Evolutionary conservation across 257 asterid genomes (phyloP).

Genomic region (Perilla frutescens): DNA sequence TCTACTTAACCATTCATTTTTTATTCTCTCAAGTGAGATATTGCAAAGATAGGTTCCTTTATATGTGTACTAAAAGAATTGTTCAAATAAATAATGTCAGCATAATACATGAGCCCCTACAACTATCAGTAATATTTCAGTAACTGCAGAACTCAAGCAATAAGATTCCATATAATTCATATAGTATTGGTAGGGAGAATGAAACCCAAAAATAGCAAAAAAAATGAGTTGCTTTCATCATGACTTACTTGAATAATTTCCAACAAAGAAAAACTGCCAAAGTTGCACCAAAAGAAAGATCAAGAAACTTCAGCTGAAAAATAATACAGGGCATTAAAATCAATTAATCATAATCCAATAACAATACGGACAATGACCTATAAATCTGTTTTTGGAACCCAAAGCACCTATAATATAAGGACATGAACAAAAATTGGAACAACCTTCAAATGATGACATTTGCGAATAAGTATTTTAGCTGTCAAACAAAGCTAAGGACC

Average conservation of each 20-base stretch:
- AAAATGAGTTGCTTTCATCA: slow-evolving; percentile 20
- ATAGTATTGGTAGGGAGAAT: neutral
- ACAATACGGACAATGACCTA: neutral
- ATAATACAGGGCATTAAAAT: slow-evolving; percentile 32
- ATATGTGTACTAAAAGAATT: too few species aligned
- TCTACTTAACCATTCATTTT: too few species aligned
- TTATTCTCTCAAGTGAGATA: too few species aligned
- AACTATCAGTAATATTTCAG: slow-evolving; percentile 25
- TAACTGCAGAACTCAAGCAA: neutral
- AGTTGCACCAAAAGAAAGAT: slow-evolving; percentile 93
- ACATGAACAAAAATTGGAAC: slow-evolving; percentile 58
- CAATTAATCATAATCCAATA: slow-evolving; percentile 48
- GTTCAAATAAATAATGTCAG: too few species aligned
- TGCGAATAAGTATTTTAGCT: slow-evolving; percentile 94
- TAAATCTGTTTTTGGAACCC: slow-evolving; percentile 1
- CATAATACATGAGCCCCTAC: too few species aligned
- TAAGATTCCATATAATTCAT: neutral
- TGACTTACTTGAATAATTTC: slow-evolving; percentile 89
- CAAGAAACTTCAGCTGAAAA: slow-evolving; percentile 48
- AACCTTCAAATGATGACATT: slow-evolving; percentile 93
- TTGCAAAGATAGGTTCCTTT: too few species aligned
- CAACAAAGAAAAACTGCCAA: slow-evolving; percentile 82
- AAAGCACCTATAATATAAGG: slow-evolving; percentile 53
- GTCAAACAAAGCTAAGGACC: slow-evolving; percentile 77
- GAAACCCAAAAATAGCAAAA: slow-evolving; percentile 8